Evolutionary conservation across 371 early-diverging fungal species (phyloP).

Genomic region (Dichotomocladium elegans): DNA sequence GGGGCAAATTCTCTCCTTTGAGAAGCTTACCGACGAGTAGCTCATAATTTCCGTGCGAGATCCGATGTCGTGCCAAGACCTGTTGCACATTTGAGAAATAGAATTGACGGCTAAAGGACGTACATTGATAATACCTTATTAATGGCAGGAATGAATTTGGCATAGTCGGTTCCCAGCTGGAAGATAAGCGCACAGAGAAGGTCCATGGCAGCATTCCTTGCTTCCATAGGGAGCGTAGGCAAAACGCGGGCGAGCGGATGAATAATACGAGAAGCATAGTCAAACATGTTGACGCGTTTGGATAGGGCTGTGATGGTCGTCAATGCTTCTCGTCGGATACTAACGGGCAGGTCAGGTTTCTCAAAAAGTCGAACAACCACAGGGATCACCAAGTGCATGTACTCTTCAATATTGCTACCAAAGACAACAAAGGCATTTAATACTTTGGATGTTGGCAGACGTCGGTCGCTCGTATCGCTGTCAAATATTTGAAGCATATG

Average conservation of each 20-base stretch:
- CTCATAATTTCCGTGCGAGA: constrained; percentile 70
- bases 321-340: constrained; percentile 74
- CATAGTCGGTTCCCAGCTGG: constrained; percentile 86
- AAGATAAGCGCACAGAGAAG: constrained; percentile 79
- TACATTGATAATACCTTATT: constrained; percentile 55
- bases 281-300: constrained; percentile 79
- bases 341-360: constrained; percentile 58
- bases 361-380: constrained; percentile 83
- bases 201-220: constrained; percentile 76
- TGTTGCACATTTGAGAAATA: constrained; percentile 6
- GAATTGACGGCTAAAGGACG: neutral
- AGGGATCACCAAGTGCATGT: constrained; percentile 90
- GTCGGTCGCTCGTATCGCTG: constrained; percentile 68
- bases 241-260: constrained; percentile 86
- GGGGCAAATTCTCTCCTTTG: constrained; percentile 76
- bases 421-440: constrained; percentile 84
- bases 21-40: constrained; percentile 68
- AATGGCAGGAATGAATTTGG: constrained; percentile 87
- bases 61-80: constrained; percentile 63
- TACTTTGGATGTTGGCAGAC: constrained; percentile 72
- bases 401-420: constrained; percentile 90
- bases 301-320: constrained; percentile 78
- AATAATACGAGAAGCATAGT: constrained; percentile 89
- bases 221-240: constrained; percentile 50
- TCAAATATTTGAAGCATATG: constrained; percentile 79